These are phyloP conservation scores for Kwoniella dendrophila DNA, from an alignment of 768 basidiomycete species.

Conservation along the genomic window DNA sequence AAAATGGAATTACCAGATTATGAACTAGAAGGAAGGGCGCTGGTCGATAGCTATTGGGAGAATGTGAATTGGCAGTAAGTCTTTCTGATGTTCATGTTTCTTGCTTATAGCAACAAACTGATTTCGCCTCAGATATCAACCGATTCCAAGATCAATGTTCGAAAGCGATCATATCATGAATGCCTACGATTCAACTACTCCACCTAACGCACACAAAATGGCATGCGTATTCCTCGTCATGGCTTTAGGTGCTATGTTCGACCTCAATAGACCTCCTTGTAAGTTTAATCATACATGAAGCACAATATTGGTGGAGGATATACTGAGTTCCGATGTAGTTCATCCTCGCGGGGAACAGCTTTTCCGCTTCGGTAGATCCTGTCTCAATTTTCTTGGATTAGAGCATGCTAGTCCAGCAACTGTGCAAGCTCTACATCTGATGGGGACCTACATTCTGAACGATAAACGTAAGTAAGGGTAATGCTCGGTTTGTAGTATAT, in stretches of 20 bases:
- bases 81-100: background rate
- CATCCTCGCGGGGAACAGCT: slow-evolving; percentile 47
- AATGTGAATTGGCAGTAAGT: slow-evolving; percentile 56
- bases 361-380: slow-evolving; percentile 48
- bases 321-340: slow-evolving; percentile 22
- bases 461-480: slow-evolving; percentile 39
- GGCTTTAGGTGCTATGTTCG: slow-evolving; percentile 53
- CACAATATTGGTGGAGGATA: background rate
- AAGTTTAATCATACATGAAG: slow-evolving; percentile 7
- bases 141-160: slow-evolving; percentile 45
- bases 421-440: slow-evolving; percentile 49
- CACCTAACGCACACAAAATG: slow-evolving; percentile 52
- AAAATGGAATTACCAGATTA: slow-evolving; percentile 47
- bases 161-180: slow-evolving; percentile 46
- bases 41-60: slow-evolving; percentile 52
- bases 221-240: slow-evolving; percentile 54
- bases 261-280: slow-evolving; percentile 51
- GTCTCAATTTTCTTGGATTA: slow-evolving; percentile 41
- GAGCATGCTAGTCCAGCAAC: slow-evolving; percentile 50
- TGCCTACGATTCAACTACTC: slow-evolving; percentile 39
- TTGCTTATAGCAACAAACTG: background rate
- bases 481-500: background rate
- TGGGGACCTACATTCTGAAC: slow-evolving; percentile 52
- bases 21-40: slow-evolving; percentile 41
- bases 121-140: slow-evolving; percentile 35